phyloP scores from a whole-genome alignment of 106 monocot genomes.

The Dendrobium officinale region DNA sequence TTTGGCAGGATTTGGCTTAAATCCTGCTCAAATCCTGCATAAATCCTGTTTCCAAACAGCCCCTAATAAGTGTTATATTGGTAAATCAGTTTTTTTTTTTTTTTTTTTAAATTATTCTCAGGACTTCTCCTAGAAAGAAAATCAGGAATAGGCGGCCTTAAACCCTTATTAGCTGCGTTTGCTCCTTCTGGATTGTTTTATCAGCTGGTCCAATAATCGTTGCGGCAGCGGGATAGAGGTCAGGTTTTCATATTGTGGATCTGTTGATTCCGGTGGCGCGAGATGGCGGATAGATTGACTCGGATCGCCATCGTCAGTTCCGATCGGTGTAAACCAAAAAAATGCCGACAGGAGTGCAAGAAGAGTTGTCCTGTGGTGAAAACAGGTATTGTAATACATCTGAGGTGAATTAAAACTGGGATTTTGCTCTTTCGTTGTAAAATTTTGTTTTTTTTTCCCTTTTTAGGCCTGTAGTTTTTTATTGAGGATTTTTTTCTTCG shows the following conservation, averaged over 20 bases:
- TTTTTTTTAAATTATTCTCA: too few relatives aligned
- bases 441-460: not conserved
- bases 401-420: not conserved
- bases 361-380: slow-evolving; percentile 98
- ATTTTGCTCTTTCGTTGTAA: not conserved
- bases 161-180: not conserved
- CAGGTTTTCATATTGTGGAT: not conserved
- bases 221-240: not conserved
- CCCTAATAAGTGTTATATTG: too few relatives aligned
- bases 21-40: too few relatives aligned
- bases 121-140: not conserved
- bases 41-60: too few relatives aligned
- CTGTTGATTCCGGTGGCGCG: not conserved
- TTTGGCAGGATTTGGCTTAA: too few relatives aligned
- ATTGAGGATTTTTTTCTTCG: not conserved
- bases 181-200: not conserved
- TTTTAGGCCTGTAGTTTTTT: not conserved
- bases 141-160: not conserved
- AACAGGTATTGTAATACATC: slow-evolving; percentile 45
- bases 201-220: not conserved
- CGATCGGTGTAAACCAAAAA: slow-evolving; percentile 96
- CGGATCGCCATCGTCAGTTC: slow-evolving; percentile 93
- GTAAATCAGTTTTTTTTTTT: too few relatives aligned
- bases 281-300: slow-evolving; percentile 88
- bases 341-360: slow-evolving; percentile 97